These are phyloP conservation scores for Fusarium austroafricanum DNA, from an alignment of 2,329 filamentous ascomycete species.

Conservation along the genomic window DNA sequence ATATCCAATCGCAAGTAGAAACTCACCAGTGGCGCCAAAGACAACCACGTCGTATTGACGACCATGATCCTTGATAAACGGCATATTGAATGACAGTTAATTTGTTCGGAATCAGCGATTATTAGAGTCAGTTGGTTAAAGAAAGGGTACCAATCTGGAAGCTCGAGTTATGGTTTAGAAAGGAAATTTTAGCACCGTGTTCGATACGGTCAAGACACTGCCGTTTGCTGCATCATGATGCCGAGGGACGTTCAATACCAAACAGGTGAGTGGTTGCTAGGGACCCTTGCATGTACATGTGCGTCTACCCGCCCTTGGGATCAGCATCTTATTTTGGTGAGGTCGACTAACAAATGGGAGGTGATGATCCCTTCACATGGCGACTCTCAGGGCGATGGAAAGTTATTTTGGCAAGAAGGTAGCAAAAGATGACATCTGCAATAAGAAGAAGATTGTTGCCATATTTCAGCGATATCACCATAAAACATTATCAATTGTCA, in stretches of 20 bases:
- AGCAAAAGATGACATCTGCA: background rate
- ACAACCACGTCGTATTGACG: conserved; percentile 69
- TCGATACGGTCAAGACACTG: conserved; percentile 10
- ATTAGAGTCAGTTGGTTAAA: background rate
- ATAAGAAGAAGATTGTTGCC: too few relatives aligned
- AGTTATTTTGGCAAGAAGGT: background rate
- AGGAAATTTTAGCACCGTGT: background rate
- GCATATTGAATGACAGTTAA: conserved; percentile 50
- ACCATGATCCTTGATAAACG: conserved; percentile 59
- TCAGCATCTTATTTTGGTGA: conserved; percentile 33
- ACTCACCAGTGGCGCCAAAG: conserved; percentile 67
- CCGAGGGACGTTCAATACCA: background rate
- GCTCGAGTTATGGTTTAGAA: background rate
- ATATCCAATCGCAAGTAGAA: background rate
- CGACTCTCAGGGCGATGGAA: background rate
- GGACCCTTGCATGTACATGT: conserved; percentile 17
- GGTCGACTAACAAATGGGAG: background rate
- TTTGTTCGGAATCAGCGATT: background rate
- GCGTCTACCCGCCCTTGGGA: conserved; percentile 1
- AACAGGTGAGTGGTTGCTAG: background rate
- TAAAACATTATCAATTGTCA: background rate
- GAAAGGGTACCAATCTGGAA: background rate
- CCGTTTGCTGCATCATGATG: conserved; percentile 31
- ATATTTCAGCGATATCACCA: background rate
- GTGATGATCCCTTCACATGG: background rate